A percentile compares a stretch with the other conserved stretches of the same genome.
phyloP scores from a whole-genome alignment of 1,284 basidiomycete genomes.

The Agaricales sp. region DNA sequence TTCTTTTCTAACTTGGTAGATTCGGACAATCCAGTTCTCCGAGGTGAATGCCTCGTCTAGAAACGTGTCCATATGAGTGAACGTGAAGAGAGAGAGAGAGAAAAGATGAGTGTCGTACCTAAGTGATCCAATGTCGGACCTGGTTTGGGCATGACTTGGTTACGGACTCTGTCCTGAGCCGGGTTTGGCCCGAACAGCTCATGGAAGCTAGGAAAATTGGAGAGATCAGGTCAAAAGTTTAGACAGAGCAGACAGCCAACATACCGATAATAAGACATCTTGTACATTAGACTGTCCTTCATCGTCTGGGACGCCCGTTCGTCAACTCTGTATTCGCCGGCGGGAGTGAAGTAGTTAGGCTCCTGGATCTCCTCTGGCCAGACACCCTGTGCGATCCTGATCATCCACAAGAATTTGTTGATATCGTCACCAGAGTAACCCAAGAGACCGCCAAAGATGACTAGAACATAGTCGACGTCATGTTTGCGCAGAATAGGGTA shows the following conservation, averaged over 20 bases:
- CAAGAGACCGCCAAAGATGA: slow-evolving; percentile 95
- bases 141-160: slow-evolving; percentile 65
- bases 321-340: slow-evolving; percentile 92
- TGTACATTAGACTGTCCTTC: slow-evolving; percentile 97
- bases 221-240: slow-evolving; percentile 9
- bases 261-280: slow-evolving; percentile 92
- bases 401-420: slow-evolving; percentile 99
- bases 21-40: slow-evolving; percentile 95
- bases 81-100: slow-evolving; percentile 8
- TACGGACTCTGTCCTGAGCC: slow-evolving; percentile 68
- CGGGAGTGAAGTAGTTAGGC: slow-evolving; percentile 86
- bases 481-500: slow-evolving; percentile 97
- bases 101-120: slow-evolving; percentile 36
- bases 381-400: slow-evolving; percentile 94
- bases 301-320: slow-evolving; percentile 83
- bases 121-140: slow-evolving; percentile 84
- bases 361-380: slow-evolving; percentile 99
- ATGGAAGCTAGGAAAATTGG: slow-evolving; percentile 72
- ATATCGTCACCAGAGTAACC: slow-evolving; percentile 99
- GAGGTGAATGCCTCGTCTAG: slow-evolving; percentile 93
- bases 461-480: slow-evolving; percentile 95
- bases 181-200: slow-evolving; percentile 81
- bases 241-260: slow-evolving; percentile 17
- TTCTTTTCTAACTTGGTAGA: slow-evolving; percentile 94
- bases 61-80: slow-evolving; percentile 11